Evolutionary conservation across 495 filamentous ascomycete genomes (phyloP), one percentile per base, ranked within the genome.

Genomic region (Daldinia concentrica): DNA sequence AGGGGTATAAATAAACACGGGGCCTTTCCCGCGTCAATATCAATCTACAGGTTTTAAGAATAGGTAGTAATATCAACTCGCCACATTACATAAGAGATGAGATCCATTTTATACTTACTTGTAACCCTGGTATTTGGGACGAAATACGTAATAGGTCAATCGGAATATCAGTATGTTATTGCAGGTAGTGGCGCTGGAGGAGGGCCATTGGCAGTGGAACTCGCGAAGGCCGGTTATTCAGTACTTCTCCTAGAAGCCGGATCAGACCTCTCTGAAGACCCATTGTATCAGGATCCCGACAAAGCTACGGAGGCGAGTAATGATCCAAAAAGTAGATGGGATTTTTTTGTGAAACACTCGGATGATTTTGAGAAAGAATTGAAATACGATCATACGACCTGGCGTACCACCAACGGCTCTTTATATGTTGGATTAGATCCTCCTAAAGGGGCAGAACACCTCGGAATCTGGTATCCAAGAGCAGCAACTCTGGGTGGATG

Each of bases 181-280:
- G 84, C 89, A 6, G 88, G 88, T 30, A 84, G 82, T 26, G 88
- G 87, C 14, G 83, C 87, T 5, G 87, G 88, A 5, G 87, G 88
- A 26, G 86, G 84, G 15, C 86, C 86, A 12, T 64, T 90, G 0
- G 88, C 87, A 0, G 82, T 84, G 11, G 82, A 84, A 26, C 81
- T 89, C 3, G 88, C 86, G 12, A 80, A 83, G 37, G 81, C 83
- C 27, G 86, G 86, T 4, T 80, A 85, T 66, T 83, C 79, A 29
- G 84, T 85, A 1, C 83, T 89, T 5, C 75, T 90, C 1, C 76
- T 90, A 15, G 87, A 90, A 61, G 86, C 89, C 11, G 89, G 89
- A 32, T 79, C 83, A 58, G 87, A 90, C 73, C 81, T 86, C 62
- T 85, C 81, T 0, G 68, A 78, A 7, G 77, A 82, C 29, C 58